phyloP scores from a whole-genome alignment of 352 stramenopile species.

The Globisporangium nagaii region DNA sequence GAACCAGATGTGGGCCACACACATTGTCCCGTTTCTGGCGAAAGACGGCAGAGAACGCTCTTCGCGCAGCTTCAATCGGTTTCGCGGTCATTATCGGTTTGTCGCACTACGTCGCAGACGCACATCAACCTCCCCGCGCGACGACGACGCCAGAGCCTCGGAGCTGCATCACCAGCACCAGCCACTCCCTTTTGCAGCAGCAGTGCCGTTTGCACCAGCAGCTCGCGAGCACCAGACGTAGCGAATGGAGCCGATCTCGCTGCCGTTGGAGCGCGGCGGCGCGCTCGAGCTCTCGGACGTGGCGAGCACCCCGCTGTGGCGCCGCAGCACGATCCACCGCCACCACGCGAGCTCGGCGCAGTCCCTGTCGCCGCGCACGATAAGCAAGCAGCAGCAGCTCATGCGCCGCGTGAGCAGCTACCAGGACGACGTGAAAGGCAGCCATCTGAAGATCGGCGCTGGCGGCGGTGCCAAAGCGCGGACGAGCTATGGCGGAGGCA shows the following conservation, averaged over 20 bases:
- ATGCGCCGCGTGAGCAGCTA: slow-evolving; percentile 62
- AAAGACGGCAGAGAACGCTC: no score
- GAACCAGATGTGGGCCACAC: no score
- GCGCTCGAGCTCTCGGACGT: slow-evolving; percentile 33
- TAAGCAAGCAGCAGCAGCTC: slow-evolving; percentile 23
- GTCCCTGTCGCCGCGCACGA: slow-evolving; percentile 24
- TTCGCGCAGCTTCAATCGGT: no score
- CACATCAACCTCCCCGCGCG: no score
- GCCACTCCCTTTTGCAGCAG: neutral
- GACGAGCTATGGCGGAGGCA: slow-evolving; percentile 3
- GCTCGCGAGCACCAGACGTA: neutral
- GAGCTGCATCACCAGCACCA: neutral
- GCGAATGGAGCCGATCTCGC: slow-evolving; percentile 40
- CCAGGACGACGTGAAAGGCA: slow-evolving; percentile 23
- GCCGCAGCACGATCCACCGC: slow-evolving; percentile 3
- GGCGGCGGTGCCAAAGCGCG: neutral
- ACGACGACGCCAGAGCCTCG: no score
- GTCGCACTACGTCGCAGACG: no score
- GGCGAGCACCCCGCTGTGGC: slow-evolving; percentile 4
- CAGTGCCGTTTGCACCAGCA: neutral
- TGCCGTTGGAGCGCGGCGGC: slow-evolving; percentile 42
- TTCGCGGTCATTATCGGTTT: no score
- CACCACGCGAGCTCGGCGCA: slow-evolving; percentile 37
- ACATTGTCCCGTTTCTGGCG: no score
- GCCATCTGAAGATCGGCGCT: neutral